Evolutionary conservation across 495 filamentous ascomycete genomes (phyloP), one percentile per base, ranked within the genome.

Genomic region (Penicillium taxi): DNA sequence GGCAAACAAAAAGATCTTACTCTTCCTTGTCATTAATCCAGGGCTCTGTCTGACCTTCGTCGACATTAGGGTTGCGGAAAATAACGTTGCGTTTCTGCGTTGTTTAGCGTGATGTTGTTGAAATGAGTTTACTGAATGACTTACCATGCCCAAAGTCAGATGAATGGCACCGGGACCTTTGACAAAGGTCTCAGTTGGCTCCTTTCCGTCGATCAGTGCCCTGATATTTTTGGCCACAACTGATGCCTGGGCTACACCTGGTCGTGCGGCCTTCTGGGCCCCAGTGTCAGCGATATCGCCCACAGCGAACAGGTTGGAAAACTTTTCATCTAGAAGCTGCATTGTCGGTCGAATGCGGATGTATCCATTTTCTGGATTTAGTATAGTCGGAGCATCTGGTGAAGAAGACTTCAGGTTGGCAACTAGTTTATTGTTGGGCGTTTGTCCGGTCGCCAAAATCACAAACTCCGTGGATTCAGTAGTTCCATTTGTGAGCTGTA

Each of bases 231-330:
- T 61, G 3, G 62, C 62, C 1, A 72, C 74, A 4, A 74, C 52
- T 3, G 51, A 60, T 4, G 73, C 70, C 48, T 82, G 78, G 9
- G 59, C 57, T 5, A 59, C 46, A 1, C 66, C 68, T 0, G 74
- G 72, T 9, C 75, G 57, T 9, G 72, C 72, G 33, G 73, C 77
- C 31, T 72, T 76, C 24, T 69, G 68, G 1, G 69, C 67, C 11
- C 69, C 67, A 1, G 74, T 75, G 28, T 75, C 70, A 5, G 76
- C 75, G 15, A 82, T 77, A 43, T 82, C 78, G 1, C 78, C 78
- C 8, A 77, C 63, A 0, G 67, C 73, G 39, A 75, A 82, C 2
- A 82, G 45, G 30, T 76, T 62, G 0, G 65, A 53, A 24, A 69
- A 59, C n/a, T 60, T 37, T 4, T 54, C 49, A 45, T 74, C 67